Base-by-base conservation (phyloP, 768 basidiomycete species). In the Pulveroboletus sp. region DNA sequence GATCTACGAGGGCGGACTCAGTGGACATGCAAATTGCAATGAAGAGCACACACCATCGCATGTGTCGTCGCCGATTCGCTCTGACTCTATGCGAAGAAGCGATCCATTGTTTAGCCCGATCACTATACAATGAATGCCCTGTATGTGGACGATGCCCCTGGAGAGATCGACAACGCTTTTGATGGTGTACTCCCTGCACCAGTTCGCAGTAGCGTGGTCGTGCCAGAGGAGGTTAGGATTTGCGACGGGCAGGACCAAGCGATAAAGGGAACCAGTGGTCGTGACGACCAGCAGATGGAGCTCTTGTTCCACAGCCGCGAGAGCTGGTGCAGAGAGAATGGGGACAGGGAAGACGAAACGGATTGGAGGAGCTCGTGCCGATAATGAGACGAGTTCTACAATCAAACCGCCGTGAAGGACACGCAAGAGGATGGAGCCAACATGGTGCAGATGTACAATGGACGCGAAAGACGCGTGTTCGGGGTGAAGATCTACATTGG, bases 341-440 rank as follows among this genome's bases (percentile, higher is more conserved):
- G 77, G 62, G 9, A 86, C 80, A 33, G 89, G 89, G 58, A 91
- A 89, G 56, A 87, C 75, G 64, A 93, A 81, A 50, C 89, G 82
- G 54, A 92, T 76, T 15, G 89, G 82, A 30, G 77, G 73, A 3
- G 83, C 71, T 55, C 80, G 72, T 1, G 77, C 75, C 6, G 86
- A 80, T 39, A 91, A 71, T n/a, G 89, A 88, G 33, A 83, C 62
- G 40, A 94, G 78, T 61, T 93, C 89, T 38, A 91, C 67, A 43
- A 90, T 83, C 54, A 82, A 69, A 24, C 84, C 85, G 39, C 78
- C 81, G 54, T 92, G 84, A 47, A 92, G 73, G 40, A 90, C 76
- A 52, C 92, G 84, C 41, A 84, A 67, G 45, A 92, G 76, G 46
- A 93, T 74, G 43, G 84, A 76, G 14, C 86, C 86, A 4, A 83